These are phyloP conservation scores for Pittosporum tobira DNA, from an alignment of 129 eudicot species.

Conservation along the genomic window DNA sequence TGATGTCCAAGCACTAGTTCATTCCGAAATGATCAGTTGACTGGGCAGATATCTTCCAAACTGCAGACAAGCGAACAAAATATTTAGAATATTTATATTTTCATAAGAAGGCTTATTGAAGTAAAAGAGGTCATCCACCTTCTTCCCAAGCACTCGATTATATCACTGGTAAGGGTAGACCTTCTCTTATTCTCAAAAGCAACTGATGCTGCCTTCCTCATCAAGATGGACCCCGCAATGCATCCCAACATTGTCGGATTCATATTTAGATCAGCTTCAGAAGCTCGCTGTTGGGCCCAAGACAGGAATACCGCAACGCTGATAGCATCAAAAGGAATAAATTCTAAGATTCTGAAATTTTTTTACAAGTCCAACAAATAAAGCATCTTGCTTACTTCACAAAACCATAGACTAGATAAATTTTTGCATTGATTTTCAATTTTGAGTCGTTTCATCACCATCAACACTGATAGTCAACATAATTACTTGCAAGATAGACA, in stretches of 20 bases:
- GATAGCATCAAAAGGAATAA: slow-evolving; percentile 11
- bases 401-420: too few species aligned
- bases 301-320: slow-evolving; percentile 84
- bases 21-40: slow-evolving; percentile 7
- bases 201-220: slow-evolving; percentile 80
- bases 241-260: slow-evolving; percentile 65
- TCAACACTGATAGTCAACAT: too few species aligned
- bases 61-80: slow-evolving; percentile 37
- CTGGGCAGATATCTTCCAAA: slow-evolving; percentile 79
- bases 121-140: slow-evolving; percentile 29
- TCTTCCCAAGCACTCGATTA: slow-evolving; percentile 79
- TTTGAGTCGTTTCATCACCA: too few species aligned
- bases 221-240: slow-evolving; percentile 71
- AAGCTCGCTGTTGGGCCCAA: slow-evolving; percentile 68
- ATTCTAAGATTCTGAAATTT: too few species aligned
- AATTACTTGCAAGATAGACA: too few species aligned
- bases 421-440: too few species aligned
- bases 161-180: slow-evolving; percentile 79
- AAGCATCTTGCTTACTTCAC: neutral
- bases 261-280: slow-evolving; percentile 23
- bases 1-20: neutral
- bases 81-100: neutral
- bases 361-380: neutral
- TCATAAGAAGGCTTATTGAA: neutral
- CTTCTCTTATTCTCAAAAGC: slow-evolving; percentile 75